These are phyloP conservation scores for Knoxia roxburghii DNA, from an alignment of 257 asterid genomes.

Conservation along the genomic window DNA sequence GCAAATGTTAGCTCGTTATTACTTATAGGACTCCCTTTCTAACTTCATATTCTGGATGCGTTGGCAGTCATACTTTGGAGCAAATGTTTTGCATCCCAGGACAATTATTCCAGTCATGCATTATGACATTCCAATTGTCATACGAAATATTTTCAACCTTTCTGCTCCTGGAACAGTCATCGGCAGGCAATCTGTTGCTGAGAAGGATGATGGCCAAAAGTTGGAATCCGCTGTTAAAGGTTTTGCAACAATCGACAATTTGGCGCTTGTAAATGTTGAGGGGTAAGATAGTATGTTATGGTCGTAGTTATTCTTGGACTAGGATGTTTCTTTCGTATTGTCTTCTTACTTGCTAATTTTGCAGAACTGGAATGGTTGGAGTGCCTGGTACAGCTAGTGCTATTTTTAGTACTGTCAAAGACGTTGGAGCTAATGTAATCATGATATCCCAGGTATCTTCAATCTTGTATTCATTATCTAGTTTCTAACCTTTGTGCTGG, in stretches of 20 bases:
- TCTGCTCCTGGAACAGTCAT: conserved; percentile 90
- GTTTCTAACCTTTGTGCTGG: not conserved
- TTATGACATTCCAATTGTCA: conserved; percentile 88
- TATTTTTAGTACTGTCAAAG: conserved; percentile 90
- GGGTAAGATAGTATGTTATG: conserved; percentile 51
- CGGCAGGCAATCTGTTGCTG: conserved; percentile 51
- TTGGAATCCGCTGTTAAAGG: conserved; percentile 83
- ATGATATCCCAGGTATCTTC: conserved; percentile 90
- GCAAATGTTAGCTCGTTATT: too few species aligned
- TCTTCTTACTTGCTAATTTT: conserved; percentile 17
- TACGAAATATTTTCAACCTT: conserved; percentile 91
- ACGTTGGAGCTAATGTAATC: conserved; percentile 94
- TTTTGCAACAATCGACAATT: conserved; percentile 93
- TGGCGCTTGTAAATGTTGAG: conserved; percentile 97
- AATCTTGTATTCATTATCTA: not conserved
- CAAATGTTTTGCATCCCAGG: conserved; percentile 96
- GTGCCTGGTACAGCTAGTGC: conserved; percentile 97
- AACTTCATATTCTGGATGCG: conserved; percentile 15
- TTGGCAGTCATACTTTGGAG: conserved; percentile 94
- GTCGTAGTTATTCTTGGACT: not conserved
- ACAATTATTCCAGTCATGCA: conserved; percentile 98
- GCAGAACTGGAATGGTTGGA: conserved; percentile 99
- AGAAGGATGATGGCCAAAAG: conserved; percentile 38
- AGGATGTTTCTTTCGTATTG: not conserved
- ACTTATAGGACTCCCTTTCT: conserved; percentile 17